Base-by-base conservation (phyloP, 2,329 filamentous ascomycete species). In the Cryphonectria carpinicola region DNA sequence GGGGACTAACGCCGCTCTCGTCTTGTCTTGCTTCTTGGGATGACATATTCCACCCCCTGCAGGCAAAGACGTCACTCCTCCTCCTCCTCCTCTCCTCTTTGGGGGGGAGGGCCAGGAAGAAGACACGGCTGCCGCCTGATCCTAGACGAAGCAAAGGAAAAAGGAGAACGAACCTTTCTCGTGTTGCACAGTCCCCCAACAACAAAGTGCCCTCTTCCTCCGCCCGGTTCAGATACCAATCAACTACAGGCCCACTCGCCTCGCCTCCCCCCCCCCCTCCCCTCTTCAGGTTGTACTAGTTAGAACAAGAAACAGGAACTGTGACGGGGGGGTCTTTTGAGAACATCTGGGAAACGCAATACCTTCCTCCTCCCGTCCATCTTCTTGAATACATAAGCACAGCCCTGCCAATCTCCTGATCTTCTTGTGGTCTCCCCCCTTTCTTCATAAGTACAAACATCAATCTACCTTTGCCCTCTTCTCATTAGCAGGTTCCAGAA, bases 351-450 rank as follows among this genome's bases (percentile, higher is more conserved):
- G 46, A n/a, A n/a, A 49, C 46, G 46, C 46, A 49, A 49, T n/a
- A 10, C 46, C 46, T 22, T n/a, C 46, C 46, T n/a, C 14, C 14
- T 66, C 35, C n/a, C 52, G 32, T 28, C 63, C 68, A 66, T 43
- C 58, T 63, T 35, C 39, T 62, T 69, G 19, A 49, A 69, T 35
- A 69, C 25, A 52, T 54, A 69, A 35, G 39, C 46, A 49, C 46
- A 49, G 46, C 46, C 46, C 46, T 49, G 46, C 46, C 22, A n/a
- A n/a, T 3, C 22, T 11, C 39, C 43, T 61, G 39, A 49, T 17
- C 62, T 61, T 43, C 35, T 64, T 13, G 10, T 39, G 58, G 32
- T 37, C 46, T 25, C 41, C 49, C 28, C 22, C 46, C 64, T 41
- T 46, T 63, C 66, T 60, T 11, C 8, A 66, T 37, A 56, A 62